These are phyloP conservation scores for Pseudogymnoascus pannorum DNA, from an alignment of 2,329 filamentous ascomycete species.

Conservation along the genomic window DNA sequence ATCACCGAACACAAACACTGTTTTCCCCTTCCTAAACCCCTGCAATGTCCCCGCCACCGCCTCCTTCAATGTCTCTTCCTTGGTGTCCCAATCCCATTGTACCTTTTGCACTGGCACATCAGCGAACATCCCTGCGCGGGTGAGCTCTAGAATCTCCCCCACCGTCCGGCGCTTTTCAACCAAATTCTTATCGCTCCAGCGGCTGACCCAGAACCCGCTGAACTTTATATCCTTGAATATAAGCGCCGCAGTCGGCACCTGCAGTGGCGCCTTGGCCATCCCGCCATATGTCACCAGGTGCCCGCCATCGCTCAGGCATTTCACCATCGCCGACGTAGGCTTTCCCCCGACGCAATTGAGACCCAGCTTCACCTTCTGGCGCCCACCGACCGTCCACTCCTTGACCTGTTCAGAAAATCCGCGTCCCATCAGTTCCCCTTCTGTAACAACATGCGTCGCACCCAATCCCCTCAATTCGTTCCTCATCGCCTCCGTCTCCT, in stretches of 20 bases:
- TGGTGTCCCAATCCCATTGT: conserved; percentile 75
- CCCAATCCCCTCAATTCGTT: conserved; percentile 53
- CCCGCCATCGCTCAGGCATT: conserved; percentile 59
- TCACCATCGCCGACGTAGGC: conserved; percentile 69
- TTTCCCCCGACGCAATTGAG: conserved; percentile 94
- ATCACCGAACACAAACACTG: conserved; percentile 73
- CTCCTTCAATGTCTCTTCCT: conserved; percentile 57
- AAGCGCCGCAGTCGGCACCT: conserved; percentile 71
- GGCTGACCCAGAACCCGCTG: conserved; percentile 89
- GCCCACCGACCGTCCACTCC: conserved; percentile 59
- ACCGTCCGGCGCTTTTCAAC: conserved; percentile 71
- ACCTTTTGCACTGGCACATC: conserved; percentile 79
- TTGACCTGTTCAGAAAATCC: conserved; percentile 43
- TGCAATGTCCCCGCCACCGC: conserved; percentile 77
- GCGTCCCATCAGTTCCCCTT: conserved; percentile 39
- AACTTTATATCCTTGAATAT: conserved; percentile 93
- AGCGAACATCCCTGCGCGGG: conserved; percentile 67
- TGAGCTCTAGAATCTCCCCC: conserved; percentile 73
- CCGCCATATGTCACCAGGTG: conserved; percentile 90
- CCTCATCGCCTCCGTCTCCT: conserved; percentile 58
- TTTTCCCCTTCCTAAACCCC: conserved; percentile 82
- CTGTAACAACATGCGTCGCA: conserved; percentile 42
- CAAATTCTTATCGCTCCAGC: conserved; percentile 72
- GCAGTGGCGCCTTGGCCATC: conserved; percentile 83
- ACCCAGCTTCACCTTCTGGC: conserved; percentile 66